Evolutionary conservation across 805 yeast genomes (phyloP).

Genomic region (Pichia scutulata): DNA sequence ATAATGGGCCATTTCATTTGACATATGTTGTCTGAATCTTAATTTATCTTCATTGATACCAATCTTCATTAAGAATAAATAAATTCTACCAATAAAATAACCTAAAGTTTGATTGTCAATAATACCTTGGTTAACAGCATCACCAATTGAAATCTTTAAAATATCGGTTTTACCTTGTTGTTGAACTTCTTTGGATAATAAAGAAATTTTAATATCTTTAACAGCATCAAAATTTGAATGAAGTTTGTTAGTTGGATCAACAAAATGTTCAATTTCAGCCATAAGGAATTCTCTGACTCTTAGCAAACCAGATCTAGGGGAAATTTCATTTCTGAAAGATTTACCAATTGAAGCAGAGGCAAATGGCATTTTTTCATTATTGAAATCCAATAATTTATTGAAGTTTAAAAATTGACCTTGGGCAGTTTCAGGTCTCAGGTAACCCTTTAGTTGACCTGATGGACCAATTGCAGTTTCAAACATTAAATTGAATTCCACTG

Average conservation of each 20-base stretch:
- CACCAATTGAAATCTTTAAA: constrained; percentile 65
- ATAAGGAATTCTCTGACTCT: constrained; percentile 97
- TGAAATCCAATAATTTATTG: constrained; percentile 85
- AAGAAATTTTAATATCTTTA: constrained; percentile 60
- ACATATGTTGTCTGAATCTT: constrained; percentile 98
- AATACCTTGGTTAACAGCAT: constrained; percentile 81
- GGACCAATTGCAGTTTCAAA: constrained; percentile 99
- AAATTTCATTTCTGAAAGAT: constrained; percentile 97
- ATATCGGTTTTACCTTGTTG: constrained; percentile 73
- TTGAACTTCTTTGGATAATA: constrained; percentile 84
- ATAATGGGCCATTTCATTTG: constrained; percentile 99
- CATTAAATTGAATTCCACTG: constrained; percentile 95
- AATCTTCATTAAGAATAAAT: constrained; percentile 71
- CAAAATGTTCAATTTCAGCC: constrained; percentile 99
- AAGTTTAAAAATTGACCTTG: constrained; percentile 98
- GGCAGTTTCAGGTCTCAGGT: constrained; percentile 97
- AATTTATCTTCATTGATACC: constrained; percentile 82
- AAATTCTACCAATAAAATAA: constrained; percentile 91
- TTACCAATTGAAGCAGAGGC: constrained; percentile 99
- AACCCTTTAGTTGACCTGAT: constrained; percentile 92
- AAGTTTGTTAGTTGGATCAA: constrained; percentile 82
- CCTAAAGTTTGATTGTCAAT: constrained; percentile 97
- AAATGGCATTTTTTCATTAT: constrained; percentile 95
- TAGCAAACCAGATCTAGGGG: constrained; percentile 95
- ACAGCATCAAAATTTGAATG: constrained; percentile 78